Percentiles rank a stretch among this genome's conserved stretches.
Conservation (phyloP, 2,329 filamentous ascomycete species). For the Fusarium fracticaudum region DNA sequence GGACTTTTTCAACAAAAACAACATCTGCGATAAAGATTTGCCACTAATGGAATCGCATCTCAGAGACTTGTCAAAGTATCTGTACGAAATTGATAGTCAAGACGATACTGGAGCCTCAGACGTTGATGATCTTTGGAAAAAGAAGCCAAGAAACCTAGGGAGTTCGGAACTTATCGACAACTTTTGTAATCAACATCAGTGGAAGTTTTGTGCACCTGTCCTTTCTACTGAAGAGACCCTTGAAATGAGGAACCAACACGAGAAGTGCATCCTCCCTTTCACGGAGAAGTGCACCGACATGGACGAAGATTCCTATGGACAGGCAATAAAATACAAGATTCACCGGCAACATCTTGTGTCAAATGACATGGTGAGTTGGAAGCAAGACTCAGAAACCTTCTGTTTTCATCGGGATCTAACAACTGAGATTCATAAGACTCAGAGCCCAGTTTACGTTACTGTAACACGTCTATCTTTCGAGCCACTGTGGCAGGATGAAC, state of each 20-base stretch:
- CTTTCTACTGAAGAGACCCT: background rate
- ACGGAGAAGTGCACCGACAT: background rate
- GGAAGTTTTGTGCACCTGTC: background rate
- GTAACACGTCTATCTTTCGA: background rate
- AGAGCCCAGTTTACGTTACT: background rate
- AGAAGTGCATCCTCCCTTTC: background rate
- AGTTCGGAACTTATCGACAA: no score
- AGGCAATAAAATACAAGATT: background rate
- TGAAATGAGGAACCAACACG: rapidly evolving
- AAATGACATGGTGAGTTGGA: background rate
- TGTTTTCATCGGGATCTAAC: background rate
- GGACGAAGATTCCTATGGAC: no score
- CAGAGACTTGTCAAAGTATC: background rate
- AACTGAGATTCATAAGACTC: background rate
- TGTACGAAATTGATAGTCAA: background rate
- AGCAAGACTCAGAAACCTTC: no score
- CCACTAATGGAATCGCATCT: background rate
- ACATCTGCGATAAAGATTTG: background rate
- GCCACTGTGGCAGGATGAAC: rapidly evolving
- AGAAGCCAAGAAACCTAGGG: rapidly evolving
- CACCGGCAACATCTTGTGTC: background rate
- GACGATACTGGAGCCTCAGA: background rate
- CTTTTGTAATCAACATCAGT: background rate
- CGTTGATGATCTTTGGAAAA: background rate
- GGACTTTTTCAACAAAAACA: background rate